Conservation (phyloP, 2,329 filamentous ascomycete species). For the Lachnellula subtilissima region DNA sequence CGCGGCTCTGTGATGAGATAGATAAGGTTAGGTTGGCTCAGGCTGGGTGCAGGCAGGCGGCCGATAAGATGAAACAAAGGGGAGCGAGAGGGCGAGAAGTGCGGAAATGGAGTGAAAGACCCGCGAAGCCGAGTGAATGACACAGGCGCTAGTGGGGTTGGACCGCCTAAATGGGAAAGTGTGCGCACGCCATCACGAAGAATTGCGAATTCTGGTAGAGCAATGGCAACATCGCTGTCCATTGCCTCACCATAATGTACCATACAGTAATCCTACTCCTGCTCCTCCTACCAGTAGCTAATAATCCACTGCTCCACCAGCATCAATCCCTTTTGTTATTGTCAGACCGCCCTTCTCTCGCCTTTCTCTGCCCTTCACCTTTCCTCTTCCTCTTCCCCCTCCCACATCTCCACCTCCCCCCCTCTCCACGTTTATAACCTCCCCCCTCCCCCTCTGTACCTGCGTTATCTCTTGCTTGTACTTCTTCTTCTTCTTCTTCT, state of each 20-base stretch:
- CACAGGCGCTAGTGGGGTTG: not conserved
- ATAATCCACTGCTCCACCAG: not conserved
- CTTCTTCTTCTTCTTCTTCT: not conserved
- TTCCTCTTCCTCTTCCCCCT: not conserved
- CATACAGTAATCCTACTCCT: not conserved
- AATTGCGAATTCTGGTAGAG: not conserved
- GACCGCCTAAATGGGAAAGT: not conserved
- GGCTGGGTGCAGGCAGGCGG: not conserved
- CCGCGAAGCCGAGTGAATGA: not conserved
- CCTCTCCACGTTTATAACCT: not conserved
- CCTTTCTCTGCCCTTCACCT: not conserved
- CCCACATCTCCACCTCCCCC: no score
- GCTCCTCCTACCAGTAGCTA: not conserved
- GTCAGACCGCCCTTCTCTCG: not conserved
- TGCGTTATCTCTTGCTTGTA: not conserved
- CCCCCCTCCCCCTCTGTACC: not conserved
- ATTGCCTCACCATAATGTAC: not conserved
- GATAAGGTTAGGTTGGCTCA: not conserved
- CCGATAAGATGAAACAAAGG: not conserved
- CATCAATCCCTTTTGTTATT: not conserved
- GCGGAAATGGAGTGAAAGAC: not conserved
- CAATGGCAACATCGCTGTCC: slow-evolving; percentile 2
- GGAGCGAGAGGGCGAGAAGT: not conserved
- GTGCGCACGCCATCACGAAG: not conserved
- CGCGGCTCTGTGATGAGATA: not conserved